These are phyloP conservation scores for Corymbia maculata DNA, from an alignment of 345 rosid species.

Conservation along the genomic window DNA sequence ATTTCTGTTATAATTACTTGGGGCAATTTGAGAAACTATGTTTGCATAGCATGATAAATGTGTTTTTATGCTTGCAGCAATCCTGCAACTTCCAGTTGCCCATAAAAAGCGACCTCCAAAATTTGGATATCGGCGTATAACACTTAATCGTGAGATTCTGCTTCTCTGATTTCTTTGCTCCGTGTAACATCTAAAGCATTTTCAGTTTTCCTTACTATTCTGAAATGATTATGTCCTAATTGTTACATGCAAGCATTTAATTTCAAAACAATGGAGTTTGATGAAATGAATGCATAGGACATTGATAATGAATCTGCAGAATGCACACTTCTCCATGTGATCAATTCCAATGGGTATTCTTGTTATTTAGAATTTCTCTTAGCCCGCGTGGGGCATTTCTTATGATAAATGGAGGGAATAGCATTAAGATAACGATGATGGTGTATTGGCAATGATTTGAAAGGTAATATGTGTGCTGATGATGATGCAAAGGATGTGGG, in stretches of 20 bases:
- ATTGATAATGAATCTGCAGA: not conserved
- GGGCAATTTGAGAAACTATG: not conserved
- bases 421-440: not conserved
- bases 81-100: conserved; percentile 77
- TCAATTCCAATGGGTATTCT: not conserved
- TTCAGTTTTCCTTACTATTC: not conserved
- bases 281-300: not conserved
- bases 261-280: not conserved
- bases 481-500: not conserved
- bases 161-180: not conserved
- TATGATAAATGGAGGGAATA: not conserved
- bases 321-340: not conserved
- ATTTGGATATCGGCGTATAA: conserved; percentile 81
- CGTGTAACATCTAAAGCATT: not conserved
- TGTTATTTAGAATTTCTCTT: not conserved
- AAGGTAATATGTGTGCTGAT: not conserved
- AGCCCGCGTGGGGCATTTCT: not conserved
- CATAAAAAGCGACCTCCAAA: conserved; percentile 69
- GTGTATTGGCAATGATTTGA: not conserved
- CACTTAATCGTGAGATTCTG: conserved; percentile 58
- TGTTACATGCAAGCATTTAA: not conserved
- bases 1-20: not conserved
- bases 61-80: conserved; percentile 40
- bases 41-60: not conserved
- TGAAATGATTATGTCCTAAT: not conserved